Percentiles rank a stretch among this genome's conserved stretches.
phyloP scores from a whole-genome alignment of 139 green algal genomes.

The Chlorella sp. region DNA sequence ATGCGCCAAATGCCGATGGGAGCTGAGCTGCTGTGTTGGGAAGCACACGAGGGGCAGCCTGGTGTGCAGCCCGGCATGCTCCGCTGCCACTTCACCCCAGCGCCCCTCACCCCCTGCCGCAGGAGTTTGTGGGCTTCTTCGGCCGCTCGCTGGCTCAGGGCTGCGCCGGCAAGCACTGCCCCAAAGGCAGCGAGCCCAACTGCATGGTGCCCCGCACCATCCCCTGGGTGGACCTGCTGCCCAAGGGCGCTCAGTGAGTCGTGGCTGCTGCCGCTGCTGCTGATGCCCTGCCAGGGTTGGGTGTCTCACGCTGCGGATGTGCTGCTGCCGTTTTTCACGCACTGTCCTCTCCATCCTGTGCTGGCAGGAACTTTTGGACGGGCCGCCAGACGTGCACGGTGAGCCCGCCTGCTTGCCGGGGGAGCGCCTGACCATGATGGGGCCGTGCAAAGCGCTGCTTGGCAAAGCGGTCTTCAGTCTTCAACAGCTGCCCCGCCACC shows the following conservation, averaged over 20 bases:
- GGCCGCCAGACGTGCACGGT: constrained; percentile 11
- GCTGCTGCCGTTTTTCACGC: neutral
- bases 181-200: neutral
- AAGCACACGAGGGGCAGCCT: too few species aligned
- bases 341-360: neutral
- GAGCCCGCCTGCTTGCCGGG: neutral
- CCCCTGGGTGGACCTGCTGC: constrained; percentile 22
- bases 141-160: neutral
- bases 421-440: neutral
- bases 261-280: neutral
- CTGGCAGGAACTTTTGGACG: constrained; percentile 22
- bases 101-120: neutral
- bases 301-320: too few species aligned
- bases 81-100: neutral
- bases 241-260: neutral
- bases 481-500: too few species aligned
- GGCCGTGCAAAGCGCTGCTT: too few species aligned
- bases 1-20: too few species aligned
- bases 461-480: too few species aligned
- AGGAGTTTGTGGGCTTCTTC: constrained; percentile 1
- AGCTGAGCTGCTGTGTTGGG: too few species aligned
- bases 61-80: neutral
- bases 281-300: too few species aligned
- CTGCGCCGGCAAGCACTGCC: neutral
- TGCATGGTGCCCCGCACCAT: constrained; percentile 8